These are phyloP conservation scores for Phytophthora ohioensis DNA, from an alignment of 352 stramenopile species.

Conservation along the genomic window DNA sequence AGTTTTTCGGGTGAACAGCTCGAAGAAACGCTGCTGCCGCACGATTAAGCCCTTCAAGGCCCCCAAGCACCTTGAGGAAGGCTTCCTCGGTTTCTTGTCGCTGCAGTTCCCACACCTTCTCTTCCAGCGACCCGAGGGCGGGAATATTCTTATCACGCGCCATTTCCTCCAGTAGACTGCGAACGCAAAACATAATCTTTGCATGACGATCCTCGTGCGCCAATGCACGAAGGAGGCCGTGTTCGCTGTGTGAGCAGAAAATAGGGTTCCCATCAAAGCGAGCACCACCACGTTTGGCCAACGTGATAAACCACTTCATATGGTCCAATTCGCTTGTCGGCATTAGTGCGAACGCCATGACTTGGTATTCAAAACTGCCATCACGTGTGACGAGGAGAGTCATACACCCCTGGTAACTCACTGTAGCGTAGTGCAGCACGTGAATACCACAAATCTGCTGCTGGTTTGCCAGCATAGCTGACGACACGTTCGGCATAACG, in stretches of 20 bases:
- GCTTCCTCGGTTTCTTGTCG: slow-evolving; percentile 62
- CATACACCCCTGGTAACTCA: slow-evolving; percentile 77
- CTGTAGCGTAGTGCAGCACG: slow-evolving; percentile 71
- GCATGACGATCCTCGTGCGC: slow-evolving; percentile 57
- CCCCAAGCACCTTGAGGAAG: slow-evolving; percentile 58
- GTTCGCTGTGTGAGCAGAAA: slow-evolving; percentile 69
- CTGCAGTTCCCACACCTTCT: slow-evolving; percentile 73
- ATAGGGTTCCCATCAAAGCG: slow-evolving; percentile 62
- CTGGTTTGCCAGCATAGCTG: slow-evolving; percentile 53
- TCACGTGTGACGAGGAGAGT: slow-evolving; percentile 71
- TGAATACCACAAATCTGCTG: slow-evolving; percentile 80
- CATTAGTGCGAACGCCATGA: slow-evolving; percentile 74
- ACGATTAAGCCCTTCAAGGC: slow-evolving; percentile 64
- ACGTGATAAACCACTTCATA: slow-evolving; percentile 78
- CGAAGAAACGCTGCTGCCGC: slow-evolving; percentile 65
- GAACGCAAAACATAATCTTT: slow-evolving; percentile 80
- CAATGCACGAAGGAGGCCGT: slow-evolving; percentile 64
- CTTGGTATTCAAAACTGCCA: slow-evolving; percentile 73
- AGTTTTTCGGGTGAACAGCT: slow-evolving; percentile 70
- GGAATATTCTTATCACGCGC: slow-evolving; percentile 82
- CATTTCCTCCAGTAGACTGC: slow-evolving; percentile 72
- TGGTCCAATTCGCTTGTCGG: slow-evolving; percentile 72
- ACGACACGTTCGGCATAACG: slow-evolving; percentile 70
- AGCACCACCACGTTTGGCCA: slow-evolving; percentile 60
- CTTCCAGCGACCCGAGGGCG: slow-evolving; percentile 62